These are phyloP conservation scores for Paramecium biaurelia DNA, from an alignment of 73 alveolate species.

Conservation along the genomic window DNA sequence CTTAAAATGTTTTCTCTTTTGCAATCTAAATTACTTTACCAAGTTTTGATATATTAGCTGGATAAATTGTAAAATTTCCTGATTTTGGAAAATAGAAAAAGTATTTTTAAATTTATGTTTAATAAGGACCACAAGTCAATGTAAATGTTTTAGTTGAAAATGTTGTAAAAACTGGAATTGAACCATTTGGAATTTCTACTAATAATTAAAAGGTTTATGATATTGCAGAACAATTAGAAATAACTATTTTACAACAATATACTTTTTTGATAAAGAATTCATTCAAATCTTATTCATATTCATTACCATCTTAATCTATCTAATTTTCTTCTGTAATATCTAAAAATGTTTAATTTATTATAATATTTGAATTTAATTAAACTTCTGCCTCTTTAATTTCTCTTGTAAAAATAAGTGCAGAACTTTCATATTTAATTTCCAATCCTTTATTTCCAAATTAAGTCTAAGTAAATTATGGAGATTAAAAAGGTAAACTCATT, in stretches of 20 bases:
- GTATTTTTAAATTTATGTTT: constrained; percentile 72
- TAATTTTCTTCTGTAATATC: constrained; percentile 54
- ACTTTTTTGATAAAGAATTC: constrained; percentile 78
- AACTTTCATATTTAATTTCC: constrained; percentile 68
- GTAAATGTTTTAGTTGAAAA: constrained; percentile 74
- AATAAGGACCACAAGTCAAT: constrained; percentile 71
- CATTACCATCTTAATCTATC: constrained; percentile 48
- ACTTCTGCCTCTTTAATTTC: constrained; percentile 84
- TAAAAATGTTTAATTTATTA: constrained; percentile 82
- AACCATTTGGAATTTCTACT: constrained; percentile 92
- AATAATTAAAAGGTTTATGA: constrained; percentile 71
- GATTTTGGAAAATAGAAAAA: constrained; percentile 92
- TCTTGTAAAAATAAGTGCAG: constrained; percentile 75
- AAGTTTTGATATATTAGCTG: constrained; percentile 79
- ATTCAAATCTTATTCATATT: constrained; percentile 67
- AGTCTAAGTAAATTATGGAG: constrained; percentile 70
- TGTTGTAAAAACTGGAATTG: constrained; percentile 77
- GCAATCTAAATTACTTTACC: constrained; percentile 82
- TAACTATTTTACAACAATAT: constrained; percentile 82
- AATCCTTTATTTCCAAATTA: constrained; percentile 71
- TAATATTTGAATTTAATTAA: constrained; percentile 73
- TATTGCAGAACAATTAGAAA: constrained; percentile 86
- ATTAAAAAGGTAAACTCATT: constrained; percentile 80
- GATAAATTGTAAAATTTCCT: constrained; percentile 80
- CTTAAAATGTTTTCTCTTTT: constrained; percentile 61